Percentiles rank a stretch among this genome's conserved stretches.
Conservation (phyloP, 805 yeast species). For the Monosporozyma unispora region DNA sequence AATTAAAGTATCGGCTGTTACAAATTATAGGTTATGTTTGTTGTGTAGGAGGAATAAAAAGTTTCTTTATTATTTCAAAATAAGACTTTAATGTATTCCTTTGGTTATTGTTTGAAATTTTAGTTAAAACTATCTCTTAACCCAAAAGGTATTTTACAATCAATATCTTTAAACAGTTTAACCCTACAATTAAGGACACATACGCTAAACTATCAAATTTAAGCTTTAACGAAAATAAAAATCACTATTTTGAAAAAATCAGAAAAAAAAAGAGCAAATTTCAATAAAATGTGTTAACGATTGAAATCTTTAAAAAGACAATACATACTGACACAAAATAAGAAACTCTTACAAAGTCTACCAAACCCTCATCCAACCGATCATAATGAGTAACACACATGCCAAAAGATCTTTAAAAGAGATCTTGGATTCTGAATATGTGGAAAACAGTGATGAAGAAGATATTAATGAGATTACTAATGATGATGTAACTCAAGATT, state of each 20-base stretch:
- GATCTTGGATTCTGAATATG: conserved; percentile 33
- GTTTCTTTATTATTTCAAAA: too few relatives aligned
- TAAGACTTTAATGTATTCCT: too few relatives aligned
- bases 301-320: background rate
- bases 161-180: too few relatives aligned
- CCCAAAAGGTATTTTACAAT: too few relatives aligned
- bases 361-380: background rate
- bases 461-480: background rate
- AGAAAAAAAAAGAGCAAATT: background rate
- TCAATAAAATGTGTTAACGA: background rate
- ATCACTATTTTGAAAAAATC: background rate
- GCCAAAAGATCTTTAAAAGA: conserved; percentile 30
- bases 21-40: too few relatives aligned
- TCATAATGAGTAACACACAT: conserved; percentile 8
- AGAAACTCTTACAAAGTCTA: background rate
- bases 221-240: background rate
- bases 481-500: conserved; percentile 10
- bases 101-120: too few relatives aligned
- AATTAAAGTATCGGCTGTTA: too few relatives aligned
- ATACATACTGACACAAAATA: background rate
- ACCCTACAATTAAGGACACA: too few relatives aligned
- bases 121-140: too few relatives aligned
- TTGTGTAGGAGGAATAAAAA: too few relatives aligned
- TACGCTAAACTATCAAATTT: background rate
- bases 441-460: conserved; percentile 27